Base-by-base conservation (phyloP, 495 filamentous ascomycete species). In the Diplogelasinospora grovesii region DNA sequence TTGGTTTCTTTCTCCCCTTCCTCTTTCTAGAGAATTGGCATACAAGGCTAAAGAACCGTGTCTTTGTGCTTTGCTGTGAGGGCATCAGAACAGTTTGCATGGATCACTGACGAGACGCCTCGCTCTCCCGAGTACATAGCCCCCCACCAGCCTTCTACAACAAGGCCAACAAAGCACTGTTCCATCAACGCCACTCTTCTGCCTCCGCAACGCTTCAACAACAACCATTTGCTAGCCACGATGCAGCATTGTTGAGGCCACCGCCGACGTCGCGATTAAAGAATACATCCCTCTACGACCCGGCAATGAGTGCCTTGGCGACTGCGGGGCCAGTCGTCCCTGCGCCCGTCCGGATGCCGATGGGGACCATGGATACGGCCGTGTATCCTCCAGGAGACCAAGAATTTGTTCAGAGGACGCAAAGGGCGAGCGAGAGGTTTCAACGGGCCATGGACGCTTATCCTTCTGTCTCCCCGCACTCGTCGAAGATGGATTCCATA, bases 301-400 rank as follows among this genome's bases (percentile, higher is more conserved):
- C 39, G 15, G 25, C 18, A 19, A n/a, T 19, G 25, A 27, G 16
- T 8, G 7, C 5, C 4, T n/a, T 4, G 23, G n/a, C 35, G 2
- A 25, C 35, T 3, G 20, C 5, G 18, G 19, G 13, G 9, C 21
- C n/a, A 15, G n/a, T 23, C 16, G 14, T 23, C 8, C 13, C 19
- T 10, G 35, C 15, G 5, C 16, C 14, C 8, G 32, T 19, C 15
- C 8, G 3, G 10, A 24, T 19, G 20, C 32, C 16, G 8, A 18
- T 3, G 13, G 28, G 27, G 28, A 33, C 3, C 8, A 45, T 43
- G 23, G 49, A 50, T 5, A 20, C 48, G 11, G 41, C 48, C 23
- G 49, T 52, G 47, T 52, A 59, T 30, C 55, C 56, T 2, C 40
- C 40, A 27, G 44, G 48, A 22, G 55, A 56, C 7, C 50, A 50